These are phyloP conservation scores for Claviceps digitariae DNA, from an alignment of 2,329 filamentous ascomycete genomes.

Conservation along the genomic window DNA sequence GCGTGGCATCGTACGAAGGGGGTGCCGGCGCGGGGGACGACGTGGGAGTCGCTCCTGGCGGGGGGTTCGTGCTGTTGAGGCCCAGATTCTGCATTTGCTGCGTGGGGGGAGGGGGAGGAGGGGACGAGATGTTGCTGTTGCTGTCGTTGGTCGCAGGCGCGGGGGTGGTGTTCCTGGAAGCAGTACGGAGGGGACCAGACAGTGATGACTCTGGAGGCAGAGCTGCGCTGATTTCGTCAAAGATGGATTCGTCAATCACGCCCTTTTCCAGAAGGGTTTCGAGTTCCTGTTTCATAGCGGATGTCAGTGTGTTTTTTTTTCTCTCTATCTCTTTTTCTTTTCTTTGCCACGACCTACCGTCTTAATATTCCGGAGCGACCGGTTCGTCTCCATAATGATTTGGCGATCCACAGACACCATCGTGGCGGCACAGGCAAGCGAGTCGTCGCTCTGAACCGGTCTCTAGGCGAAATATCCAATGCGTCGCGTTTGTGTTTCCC, in stretches of 20 bases:
- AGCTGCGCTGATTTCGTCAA: constrained; percentile 58
- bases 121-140: constrained; percentile 16
- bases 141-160: constrained; percentile 2
- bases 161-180: constrained; percentile 19
- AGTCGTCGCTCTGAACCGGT: not conserved
- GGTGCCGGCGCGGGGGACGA: constrained; percentile 25
- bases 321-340: too few relatives aligned
- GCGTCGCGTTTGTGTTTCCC: not conserved
- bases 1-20: constrained; percentile 38
- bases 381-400: constrained; percentile 57
- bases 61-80: constrained; percentile 11
- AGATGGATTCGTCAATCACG: constrained; percentile 61
- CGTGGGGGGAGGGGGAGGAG: constrained; percentile 11
- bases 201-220: constrained; percentile 60
- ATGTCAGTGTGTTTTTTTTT: too few relatives aligned
- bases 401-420: constrained; percentile 41
- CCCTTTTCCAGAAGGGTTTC: constrained; percentile 76
- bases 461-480: not conserved
- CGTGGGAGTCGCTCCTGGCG: constrained; percentile 3
- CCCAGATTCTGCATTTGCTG: constrained; percentile 30
- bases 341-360: too few relatives aligned
- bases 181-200: constrained; percentile 30
- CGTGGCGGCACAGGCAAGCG: constrained; percentile 10
- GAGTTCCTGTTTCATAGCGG: constrained; percentile 53
- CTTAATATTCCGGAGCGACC: constrained; percentile 77